A percentile compares a stretch with the other conserved stretches of the same genome.
Conservation (phyloP, 139 green algal species). For the Auxenochlorella pyrenoidosa region DNA sequence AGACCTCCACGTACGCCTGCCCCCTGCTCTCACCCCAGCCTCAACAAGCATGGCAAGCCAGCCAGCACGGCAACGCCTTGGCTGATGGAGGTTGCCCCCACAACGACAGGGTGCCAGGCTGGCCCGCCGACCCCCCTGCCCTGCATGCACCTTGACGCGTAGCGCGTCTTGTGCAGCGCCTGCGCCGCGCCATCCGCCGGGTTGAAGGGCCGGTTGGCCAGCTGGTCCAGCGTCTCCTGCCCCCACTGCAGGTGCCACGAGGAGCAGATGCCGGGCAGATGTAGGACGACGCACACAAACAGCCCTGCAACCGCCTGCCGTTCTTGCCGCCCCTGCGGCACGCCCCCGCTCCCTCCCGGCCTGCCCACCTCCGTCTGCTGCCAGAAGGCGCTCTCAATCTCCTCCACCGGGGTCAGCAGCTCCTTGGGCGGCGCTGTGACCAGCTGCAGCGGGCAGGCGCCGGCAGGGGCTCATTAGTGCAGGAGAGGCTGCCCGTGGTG, state of each 20-base stretch:
- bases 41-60: background rate
- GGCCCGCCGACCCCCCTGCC: too few species aligned
- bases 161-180: conserved; percentile 2
- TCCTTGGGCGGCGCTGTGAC: conserved; percentile 18
- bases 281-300: too few species aligned
- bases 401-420: conserved; percentile 41
- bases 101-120: too few species aligned
- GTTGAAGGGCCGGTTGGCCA: conserved; percentile 27
- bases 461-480: too few species aligned
- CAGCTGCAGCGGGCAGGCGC: conserved; percentile 10
- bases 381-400: conserved; percentile 43
- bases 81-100: too few species aligned
- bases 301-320: too few species aligned
- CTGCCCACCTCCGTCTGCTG: background rate
- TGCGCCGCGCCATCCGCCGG: background rate
- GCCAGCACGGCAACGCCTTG: background rate
- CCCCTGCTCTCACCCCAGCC: too few species aligned
- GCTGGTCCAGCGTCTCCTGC: background rate
- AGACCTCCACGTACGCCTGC: too few species aligned
- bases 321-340: conserved; percentile 39
- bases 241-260: background rate
- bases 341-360: too few species aligned
- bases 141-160: background rate
- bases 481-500: too few species aligned
- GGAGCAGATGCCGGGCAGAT: background rate